Conservation (phyloP, 768 basidiomycete species). For the Russula griseocarnosa region DNA sequence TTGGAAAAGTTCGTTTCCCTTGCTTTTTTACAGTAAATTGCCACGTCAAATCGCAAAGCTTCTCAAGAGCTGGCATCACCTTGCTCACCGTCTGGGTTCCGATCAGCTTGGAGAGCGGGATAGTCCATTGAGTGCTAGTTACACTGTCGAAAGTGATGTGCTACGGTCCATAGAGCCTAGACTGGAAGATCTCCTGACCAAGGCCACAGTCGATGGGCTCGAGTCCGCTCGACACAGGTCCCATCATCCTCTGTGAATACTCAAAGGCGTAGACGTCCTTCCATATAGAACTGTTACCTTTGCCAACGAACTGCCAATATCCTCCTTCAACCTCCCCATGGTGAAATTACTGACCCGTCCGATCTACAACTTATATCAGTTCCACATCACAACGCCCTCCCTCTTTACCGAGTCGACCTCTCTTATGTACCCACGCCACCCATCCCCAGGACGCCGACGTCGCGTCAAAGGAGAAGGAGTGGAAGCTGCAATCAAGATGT, state of each 20-base stretch:
- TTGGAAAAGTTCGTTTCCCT: slow-evolving; percentile 33
- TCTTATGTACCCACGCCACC: slow-evolving; percentile 59
- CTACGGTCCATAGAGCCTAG: slow-evolving; percentile 48
- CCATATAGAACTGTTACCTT: slow-evolving; percentile 6
- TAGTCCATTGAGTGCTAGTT: slow-evolving; percentile 38
- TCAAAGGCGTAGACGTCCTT: background rate
- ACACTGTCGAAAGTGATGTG: slow-evolving; percentile 69
- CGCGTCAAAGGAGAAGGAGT: slow-evolving; percentile 49
- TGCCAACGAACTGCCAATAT: slow-evolving; percentile 57
- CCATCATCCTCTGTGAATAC: slow-evolving; percentile 60
- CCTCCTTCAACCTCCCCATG: slow-evolving; percentile 68
- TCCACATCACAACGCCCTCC: slow-evolving; percentile 63
- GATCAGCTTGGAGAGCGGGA: slow-evolving; percentile 51
- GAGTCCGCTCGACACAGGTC: slow-evolving; percentile 35
- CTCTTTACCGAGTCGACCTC: slow-evolving; percentile 63
- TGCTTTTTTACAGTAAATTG: background rate
- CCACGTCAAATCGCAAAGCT: no score
- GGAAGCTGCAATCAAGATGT: slow-evolving; percentile 76
- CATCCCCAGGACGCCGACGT: slow-evolving; percentile 42
- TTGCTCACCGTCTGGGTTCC: slow-evolving; percentile 59
- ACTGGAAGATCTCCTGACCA: slow-evolving; percentile 68
- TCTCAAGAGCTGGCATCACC: slow-evolving; percentile 13
- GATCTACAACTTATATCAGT: slow-evolving; percentile 66
- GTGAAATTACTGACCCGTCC: slow-evolving; percentile 79
- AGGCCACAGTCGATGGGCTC: slow-evolving; percentile 49